A percentile compares a stretch with the other conserved stretches of the same genome.
phyloP scores from a whole-genome alignment of 805 yeast species.

The Zygoascus tannicola region DNA sequence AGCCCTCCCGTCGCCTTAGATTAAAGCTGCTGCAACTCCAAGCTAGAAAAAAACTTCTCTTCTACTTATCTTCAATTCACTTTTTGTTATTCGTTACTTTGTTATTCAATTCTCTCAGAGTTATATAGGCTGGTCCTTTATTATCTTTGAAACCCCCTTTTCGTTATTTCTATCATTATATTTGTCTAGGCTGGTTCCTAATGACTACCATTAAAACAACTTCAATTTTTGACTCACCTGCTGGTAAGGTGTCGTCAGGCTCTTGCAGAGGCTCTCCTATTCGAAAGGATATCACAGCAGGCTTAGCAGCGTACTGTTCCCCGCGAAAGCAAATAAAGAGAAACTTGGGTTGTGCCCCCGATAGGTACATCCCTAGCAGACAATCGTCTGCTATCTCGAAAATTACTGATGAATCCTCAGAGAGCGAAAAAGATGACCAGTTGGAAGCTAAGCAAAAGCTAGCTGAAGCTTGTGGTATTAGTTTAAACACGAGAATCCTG shows the following conservation, averaged over 20 bases:
- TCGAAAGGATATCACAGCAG: neutral
- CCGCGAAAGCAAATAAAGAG: conserved; percentile 3
- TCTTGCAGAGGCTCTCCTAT: neutral
- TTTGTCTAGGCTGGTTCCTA: neutral
- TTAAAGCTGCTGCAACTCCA: too few relatives aligned
- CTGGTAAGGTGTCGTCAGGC: neutral
- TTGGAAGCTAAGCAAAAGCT: conserved; percentile 55
- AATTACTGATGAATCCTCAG: conserved; percentile 34
- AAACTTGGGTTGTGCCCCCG: conserved; percentile 21
- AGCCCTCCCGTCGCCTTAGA: too few relatives aligned
- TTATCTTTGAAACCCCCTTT: neutral
- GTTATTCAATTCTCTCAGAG: neutral
- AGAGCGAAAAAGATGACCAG: conserved; percentile 10
- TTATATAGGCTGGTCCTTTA: neutral
- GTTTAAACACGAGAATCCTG: conserved; percentile 69
- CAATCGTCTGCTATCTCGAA: conserved; percentile 41
- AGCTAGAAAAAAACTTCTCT: too few relatives aligned
- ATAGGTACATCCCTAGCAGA: conserved; percentile 54
- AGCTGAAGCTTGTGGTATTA: conserved; percentile 90
- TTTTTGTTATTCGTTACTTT: neutral
- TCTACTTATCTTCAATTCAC: neutral
- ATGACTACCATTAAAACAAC: conserved; percentile 2
- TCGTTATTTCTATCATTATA: neutral
- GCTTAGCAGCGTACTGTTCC: conserved; percentile 3
- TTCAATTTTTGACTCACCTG: conserved; percentile 1